Conservation (phyloP, 495 filamentous ascomycete genomes). For the Pseudevernia furfuracea region DNA sequence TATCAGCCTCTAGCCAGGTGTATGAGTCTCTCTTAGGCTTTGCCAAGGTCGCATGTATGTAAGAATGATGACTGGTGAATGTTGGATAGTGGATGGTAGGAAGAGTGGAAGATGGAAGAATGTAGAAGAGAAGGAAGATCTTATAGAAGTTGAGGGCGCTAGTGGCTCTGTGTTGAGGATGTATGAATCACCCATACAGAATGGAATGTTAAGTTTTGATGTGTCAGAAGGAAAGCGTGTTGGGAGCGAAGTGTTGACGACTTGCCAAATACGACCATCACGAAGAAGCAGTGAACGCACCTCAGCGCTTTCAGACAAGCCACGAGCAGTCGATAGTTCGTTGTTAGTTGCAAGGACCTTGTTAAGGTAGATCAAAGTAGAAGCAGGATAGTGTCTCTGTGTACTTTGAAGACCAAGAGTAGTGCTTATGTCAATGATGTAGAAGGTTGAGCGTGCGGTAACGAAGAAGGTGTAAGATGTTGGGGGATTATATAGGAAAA, state of each 20-base stretch:
- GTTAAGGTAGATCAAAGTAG: background rate
- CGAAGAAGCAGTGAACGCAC: background rate
- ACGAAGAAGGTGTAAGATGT: background rate
- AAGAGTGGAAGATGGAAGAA: background rate
- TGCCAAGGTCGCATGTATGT: background rate
- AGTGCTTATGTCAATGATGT: background rate
- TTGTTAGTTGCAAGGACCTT: background rate
- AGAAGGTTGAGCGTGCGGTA: background rate
- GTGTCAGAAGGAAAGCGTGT: background rate
- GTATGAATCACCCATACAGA: background rate
- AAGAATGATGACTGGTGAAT: background rate
- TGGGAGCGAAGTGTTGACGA: background rate
- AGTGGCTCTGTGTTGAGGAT: background rate
- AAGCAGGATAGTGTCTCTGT: background rate
- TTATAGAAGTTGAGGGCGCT: background rate
- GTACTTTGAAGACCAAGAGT: background rate
- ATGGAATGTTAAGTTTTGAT: background rate
- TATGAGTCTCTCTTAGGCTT: background rate
- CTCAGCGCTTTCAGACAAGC: background rate
- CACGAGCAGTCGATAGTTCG: background rate
- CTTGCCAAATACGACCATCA: background rate
- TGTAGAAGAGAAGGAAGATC: background rate
- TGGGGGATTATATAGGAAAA: background rate
- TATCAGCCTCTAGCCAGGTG: background rate
- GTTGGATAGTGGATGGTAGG: background rate